These are phyloP conservation scores for Dillenia suffruticosa DNA, from an alignment of 164 flowering plant genomes.

Conservation along the genomic window DNA sequence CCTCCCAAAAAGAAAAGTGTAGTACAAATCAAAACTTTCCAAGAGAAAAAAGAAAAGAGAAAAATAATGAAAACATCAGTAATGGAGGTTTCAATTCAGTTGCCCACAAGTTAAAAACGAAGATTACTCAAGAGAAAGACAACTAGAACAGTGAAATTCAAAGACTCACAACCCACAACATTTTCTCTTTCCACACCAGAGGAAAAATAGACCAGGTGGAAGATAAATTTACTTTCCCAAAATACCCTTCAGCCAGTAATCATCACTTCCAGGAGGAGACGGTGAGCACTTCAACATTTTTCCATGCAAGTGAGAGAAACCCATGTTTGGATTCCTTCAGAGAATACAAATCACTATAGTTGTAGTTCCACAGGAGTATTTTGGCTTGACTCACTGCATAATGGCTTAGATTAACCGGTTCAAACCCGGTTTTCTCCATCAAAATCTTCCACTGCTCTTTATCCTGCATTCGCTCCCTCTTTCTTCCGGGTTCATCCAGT, in stretches of 20 bases:
- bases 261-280: constrained; percentile 87
- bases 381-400: constrained; percentile 85
- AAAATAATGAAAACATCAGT: no score
- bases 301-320: constrained; percentile 85
- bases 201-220: constrained; percentile 6
- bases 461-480: constrained; percentile 62
- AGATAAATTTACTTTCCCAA: neutral
- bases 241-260: no score
- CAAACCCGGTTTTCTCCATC: constrained; percentile 72
- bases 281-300: constrained; percentile 65
- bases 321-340: constrained; percentile 61
- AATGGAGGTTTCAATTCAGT: no score
- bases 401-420: constrained; percentile 58
- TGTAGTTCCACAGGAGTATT: constrained; percentile 77
- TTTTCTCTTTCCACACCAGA: no score
- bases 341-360: constrained; percentile 58
- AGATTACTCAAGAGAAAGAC: no score
- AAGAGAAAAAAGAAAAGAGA: no score
- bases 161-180: no score
- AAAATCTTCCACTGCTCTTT: constrained; percentile 57
- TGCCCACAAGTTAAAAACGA: no score
- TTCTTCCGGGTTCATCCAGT: constrained; percentile 30
- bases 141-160: no score
- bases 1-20: no score
- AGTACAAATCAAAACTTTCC: no score